Evolutionary conservation across 768 basidiomycete species (phyloP).

Genomic region (Leccinum uliginosum): DNA sequence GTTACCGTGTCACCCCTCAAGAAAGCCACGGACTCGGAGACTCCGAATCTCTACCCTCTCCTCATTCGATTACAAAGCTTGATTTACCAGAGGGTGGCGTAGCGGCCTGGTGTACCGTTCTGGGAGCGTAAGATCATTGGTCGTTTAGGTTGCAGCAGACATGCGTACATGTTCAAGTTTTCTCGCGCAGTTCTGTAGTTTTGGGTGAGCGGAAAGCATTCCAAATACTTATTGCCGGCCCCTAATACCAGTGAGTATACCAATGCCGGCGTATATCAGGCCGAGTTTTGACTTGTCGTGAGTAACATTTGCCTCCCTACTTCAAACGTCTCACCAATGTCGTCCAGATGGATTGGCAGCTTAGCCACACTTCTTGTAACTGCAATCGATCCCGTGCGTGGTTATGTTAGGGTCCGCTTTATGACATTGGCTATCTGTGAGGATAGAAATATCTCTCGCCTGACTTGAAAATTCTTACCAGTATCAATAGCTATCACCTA

Average conservation of each 20-base stretch:
- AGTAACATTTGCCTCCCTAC: not conserved
- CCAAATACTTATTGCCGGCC: accelerated
- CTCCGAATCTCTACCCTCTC: not conserved
- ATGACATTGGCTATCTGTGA: constrained; percentile 28
- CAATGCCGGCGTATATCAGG: constrained; percentile 26
- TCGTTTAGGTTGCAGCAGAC: not conserved
- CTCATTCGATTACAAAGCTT: not conserved
- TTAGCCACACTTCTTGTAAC: constrained; percentile 16
- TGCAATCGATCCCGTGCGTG: constrained; percentile 20
- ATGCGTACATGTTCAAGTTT: constrained; percentile 12
- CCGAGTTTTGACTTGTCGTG: not conserved
- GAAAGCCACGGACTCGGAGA: not conserved
- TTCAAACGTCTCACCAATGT: not conserved
- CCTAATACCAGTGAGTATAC: constrained; percentile 12
- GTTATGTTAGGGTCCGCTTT: too few relatives aligned
- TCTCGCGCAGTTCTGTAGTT: constrained; percentile 24
- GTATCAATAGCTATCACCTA: not conserved
- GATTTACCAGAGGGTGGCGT: constrained; percentile 15
- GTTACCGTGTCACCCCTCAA: not conserved
- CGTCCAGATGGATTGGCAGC: constrained; percentile 27
- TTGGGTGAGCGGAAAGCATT: constrained; percentile 12
- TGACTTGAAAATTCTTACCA: not conserved
- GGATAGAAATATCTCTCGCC: not conserved
- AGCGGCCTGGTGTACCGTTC: constrained; percentile 24
- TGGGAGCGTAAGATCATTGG: constrained; percentile 19